phyloP scores from a whole-genome alignment of 129 eudicot genomes.

The Escallonia herrerae region DNA sequence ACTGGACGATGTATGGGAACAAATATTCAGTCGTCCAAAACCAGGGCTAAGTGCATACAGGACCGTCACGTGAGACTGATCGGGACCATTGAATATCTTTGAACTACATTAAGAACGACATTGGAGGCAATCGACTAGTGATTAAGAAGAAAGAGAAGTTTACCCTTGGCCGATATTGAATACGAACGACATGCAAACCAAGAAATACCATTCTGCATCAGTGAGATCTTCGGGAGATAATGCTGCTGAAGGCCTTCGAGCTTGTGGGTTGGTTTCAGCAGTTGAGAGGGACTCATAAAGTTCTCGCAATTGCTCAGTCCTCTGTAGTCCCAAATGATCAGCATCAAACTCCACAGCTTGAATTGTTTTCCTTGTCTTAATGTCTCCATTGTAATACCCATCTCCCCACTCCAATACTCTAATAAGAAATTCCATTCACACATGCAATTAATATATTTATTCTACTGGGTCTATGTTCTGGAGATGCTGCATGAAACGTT shows the following conservation, averaged over 20 bases:
- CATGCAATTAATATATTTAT: not conserved
- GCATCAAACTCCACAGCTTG: conserved; percentile 43
- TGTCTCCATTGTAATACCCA: conserved; percentile 92
- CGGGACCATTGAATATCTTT: too few relatives aligned
- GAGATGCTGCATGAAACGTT: not conserved
- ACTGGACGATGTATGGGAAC: too few relatives aligned
- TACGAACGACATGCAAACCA: conserved; percentile 86
- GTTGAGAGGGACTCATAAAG: conserved; percentile 58
- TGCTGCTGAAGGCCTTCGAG: conserved; percentile 63
- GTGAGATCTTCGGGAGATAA: conserved; percentile 92
- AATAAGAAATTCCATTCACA: conserved; percentile 5
- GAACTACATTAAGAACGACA: too few relatives aligned
- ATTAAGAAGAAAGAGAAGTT: conserved; percentile 1
- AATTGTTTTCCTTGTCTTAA: conserved; percentile 77
- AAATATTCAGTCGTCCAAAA: too few relatives aligned
- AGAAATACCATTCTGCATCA: conserved; percentile 78
- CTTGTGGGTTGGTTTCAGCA: conserved; percentile 43
- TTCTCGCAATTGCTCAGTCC: conserved; percentile 74
- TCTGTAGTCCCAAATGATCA: conserved; percentile 34
- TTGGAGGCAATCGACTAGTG: not conserved
- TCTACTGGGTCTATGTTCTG: not conserved
- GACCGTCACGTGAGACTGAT: too few relatives aligned
- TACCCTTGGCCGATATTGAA: conserved; percentile 67
- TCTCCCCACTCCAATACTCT: conserved; percentile 85
- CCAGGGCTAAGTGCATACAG: too few relatives aligned